Evolutionary conservation across 2,329 filamentous ascomycete species (phyloP), one percentile per base, ranked within the genome.

Genomic region (Pseudopithomyces chartarum): DNA sequence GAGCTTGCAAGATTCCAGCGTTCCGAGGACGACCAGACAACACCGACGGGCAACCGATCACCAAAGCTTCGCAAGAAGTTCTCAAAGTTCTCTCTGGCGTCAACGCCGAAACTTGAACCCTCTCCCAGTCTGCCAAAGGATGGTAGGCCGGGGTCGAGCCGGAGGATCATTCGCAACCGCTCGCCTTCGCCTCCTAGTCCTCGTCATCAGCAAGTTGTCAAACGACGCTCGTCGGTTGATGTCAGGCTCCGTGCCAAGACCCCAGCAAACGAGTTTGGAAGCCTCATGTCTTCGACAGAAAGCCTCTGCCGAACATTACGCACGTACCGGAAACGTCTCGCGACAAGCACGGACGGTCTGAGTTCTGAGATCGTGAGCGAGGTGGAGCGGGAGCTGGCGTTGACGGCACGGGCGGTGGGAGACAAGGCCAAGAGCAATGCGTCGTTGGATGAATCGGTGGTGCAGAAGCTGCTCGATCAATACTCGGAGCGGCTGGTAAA

Each of bases 1-100:
- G 94, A 98, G 67, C 80, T 98, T 39, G 90, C 92, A 8, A 91
- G 93, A 58, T 93, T 96, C 52, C 82, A 84, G 60, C 78, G 81
- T 52, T 78, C 80, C n/a, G 75, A 73, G 20, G 76, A 80, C 15
- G 71, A 73, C 17, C 66, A 67, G 23, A 59, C 60, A 4, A 73
- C 72, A 6, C 75, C 73, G 5, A 76, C 78, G 6, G 77, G 80
- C n/a, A 78, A 77, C 40, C 73, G 60, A 58, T 76, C 84, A 1
- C 81, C 81, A 6, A 79, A 82, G 44, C 62, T 86, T n/a, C 81
- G 80, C 23, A 85, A 81, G 62, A 84, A 83, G 63, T 67, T 80
- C 2, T 87, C 85, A 2, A 82, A 82, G 58, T 77, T 81, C 44
- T 79, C 81, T 0, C 69, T 85, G 17, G 79, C 76, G 6, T 75